Conservation (phyloP, 2,329 filamentous ascomycete genomes). For the Colletotrichum magnum region DNA sequence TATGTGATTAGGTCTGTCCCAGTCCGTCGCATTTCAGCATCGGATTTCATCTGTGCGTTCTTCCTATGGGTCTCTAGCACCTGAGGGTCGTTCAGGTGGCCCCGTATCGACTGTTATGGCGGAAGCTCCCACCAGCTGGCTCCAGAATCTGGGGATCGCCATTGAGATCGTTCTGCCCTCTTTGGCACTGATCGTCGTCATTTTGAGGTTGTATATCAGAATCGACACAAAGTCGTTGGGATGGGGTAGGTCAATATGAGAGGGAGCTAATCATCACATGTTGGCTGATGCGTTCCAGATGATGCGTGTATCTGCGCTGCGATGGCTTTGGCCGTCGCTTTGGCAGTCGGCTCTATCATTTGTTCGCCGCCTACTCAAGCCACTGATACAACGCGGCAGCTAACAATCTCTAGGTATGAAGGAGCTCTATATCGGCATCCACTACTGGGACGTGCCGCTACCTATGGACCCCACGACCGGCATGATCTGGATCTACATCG, state of each 20-base stretch:
- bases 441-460: slow-evolving; percentile 15
- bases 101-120: background rate
- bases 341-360: slow-evolving; percentile 8
- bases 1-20: too few species aligned
- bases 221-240: slow-evolving; percentile 9
- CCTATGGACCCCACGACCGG: slow-evolving; percentile 5
- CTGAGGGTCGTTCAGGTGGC: too few species aligned
- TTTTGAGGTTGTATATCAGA: slow-evolving; percentile 7
- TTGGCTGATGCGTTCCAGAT: background rate
- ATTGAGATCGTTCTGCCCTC: slow-evolving; percentile 12
- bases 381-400: background rate
- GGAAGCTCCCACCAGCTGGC: slow-evolving; percentile 4
- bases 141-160: slow-evolving; percentile 11
- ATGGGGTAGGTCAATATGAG: background rate
- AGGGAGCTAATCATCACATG: background rate
- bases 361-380: background rate
- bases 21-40: too few species aligned
- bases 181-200: slow-evolving; percentile 1
- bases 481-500: slow-evolving; percentile 48
- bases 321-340: background rate
- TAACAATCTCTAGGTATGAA: background rate
- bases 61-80: too few species aligned
- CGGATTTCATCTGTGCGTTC: too few species aligned
- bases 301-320: slow-evolving; percentile 14
- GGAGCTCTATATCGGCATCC: slow-evolving; percentile 4